Evolutionary conservation across 441 rosid genomes (phyloP), one percentile per base, ranked within the genome.

Genomic region (Dalechampia spathulata): DNA sequence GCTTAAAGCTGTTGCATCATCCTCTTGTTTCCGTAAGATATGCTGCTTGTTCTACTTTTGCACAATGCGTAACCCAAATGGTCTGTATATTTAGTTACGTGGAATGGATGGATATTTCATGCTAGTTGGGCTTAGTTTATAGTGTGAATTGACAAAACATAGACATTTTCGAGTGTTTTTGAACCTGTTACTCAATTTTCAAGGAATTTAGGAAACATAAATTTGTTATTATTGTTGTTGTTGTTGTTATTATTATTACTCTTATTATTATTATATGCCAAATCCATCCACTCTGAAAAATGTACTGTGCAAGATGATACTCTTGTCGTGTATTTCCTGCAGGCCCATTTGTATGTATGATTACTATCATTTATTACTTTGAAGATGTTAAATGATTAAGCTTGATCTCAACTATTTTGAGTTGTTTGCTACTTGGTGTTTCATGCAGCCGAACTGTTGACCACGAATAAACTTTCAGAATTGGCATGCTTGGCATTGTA

Each of bases 401-500:
- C 38, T 59, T 40, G 49, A 46, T 25, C 48, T 46, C 14, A 43
- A 43, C 16, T 52, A 55, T 30, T 54, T 43, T n/a, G 45, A 26
- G 52, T 11, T 52, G 53, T 55, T 40, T 16, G 63, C 19, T 53
- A 49, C 48, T 46, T 70, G 58, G 58, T 32, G 55, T 42, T 68
- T 59, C 57, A 27, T 56, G 36, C 81, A 91, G 96, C 98, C 25
- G 98, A 91, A 69, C 78, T 91, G 51, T 71, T 91, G 63, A 78
- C 98, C 36, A 85, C 96, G 30, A 87, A 87, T 73, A 91, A 91
- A 63, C 64, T 91, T 66, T 91, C 98, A 0, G 98, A 91, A 66
- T 66, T 91, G 79, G 98, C 98, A 52, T 91, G 98, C 68, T 70
- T 91, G 72, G 96, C 98, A 58, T 69, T 91, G 78, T 86, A 91